phyloP scores from a whole-genome alignment of 2,329 filamentous ascomycete genomes.

The Botryosphaeria agaves region DNA sequence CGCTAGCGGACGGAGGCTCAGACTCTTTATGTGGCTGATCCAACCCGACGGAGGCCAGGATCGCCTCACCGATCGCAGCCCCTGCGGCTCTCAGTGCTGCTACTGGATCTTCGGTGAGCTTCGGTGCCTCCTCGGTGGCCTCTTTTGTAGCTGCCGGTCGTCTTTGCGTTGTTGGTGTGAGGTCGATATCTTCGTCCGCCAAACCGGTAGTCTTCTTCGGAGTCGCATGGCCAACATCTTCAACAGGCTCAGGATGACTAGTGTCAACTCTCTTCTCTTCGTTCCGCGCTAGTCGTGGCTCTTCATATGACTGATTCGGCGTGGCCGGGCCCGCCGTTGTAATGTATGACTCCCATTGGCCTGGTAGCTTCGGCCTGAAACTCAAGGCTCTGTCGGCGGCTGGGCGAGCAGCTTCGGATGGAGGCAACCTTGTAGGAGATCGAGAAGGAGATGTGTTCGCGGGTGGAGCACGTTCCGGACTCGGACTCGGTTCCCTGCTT shows the following conservation, averaged over 20 bases:
- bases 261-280: not conserved
- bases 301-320: not conserved
- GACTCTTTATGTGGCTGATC: too few relatives aligned
- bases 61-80: slow-evolving; percentile 27
- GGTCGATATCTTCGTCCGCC: slow-evolving; percentile 9
- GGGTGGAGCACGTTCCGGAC: too few relatives aligned
- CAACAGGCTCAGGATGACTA: not conserved
- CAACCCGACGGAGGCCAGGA: slow-evolving; percentile 21
- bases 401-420: slow-evolving; percentile 12
- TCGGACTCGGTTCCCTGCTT: too few relatives aligned
- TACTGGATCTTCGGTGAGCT: slow-evolving; percentile 15
- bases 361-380: slow-evolving; percentile 34
- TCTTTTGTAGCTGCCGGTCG: slow-evolving; percentile 10
- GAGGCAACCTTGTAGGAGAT: slow-evolving; percentile 2
- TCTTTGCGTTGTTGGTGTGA: slow-evolving; percentile 17
- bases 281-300: too few relatives aligned
- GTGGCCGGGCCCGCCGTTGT: slow-evolving; percentile 19
- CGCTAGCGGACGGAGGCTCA: too few relatives aligned
- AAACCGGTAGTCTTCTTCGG: slow-evolving; percentile 1
- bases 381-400: slow-evolving; percentile 16
- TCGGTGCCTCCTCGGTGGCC: too few relatives aligned
- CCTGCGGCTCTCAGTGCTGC: slow-evolving; percentile 28
- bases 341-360: slow-evolving; percentile 34
- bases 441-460: too few relatives aligned
- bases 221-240: not conserved